Conservation (phyloP, 1,284 basidiomycete species). For the Puccinia coronata region DNA sequence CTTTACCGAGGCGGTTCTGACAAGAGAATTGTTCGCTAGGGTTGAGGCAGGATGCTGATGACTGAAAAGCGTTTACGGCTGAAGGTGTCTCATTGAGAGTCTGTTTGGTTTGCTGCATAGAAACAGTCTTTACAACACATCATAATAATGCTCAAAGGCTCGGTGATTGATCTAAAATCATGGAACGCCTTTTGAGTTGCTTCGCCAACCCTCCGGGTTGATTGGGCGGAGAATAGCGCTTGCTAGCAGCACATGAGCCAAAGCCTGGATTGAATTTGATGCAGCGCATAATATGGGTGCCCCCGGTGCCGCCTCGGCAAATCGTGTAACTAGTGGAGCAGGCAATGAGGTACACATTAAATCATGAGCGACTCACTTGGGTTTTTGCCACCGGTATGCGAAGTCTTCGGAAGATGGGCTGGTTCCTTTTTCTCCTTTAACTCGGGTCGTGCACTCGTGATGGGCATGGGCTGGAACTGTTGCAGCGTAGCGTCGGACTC, state of each 20-base stretch:
- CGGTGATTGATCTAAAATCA: not conserved
- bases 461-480: constrained; percentile 39
- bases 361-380: constrained; percentile 24
- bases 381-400: constrained; percentile 37
- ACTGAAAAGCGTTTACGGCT: no score
- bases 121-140: not conserved
- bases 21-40: no score
- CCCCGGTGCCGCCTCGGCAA: constrained; percentile 25
- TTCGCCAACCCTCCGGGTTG: not conserved
- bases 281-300: constrained; percentile 43
- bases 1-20: no score
- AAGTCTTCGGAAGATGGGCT: constrained; percentile 45
- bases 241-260: constrained; percentile 47
- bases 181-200: constrained; percentile 1
- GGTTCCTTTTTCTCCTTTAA: constrained; percentile 44
- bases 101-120: no score
- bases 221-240: constrained; percentile 12
- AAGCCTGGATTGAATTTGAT: constrained; percentile 41
- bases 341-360: not conserved
- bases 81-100: no score
- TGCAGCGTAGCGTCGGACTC: constrained; percentile 36
- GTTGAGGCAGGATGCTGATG: no score
- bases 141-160: not conserved
- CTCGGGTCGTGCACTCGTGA: constrained; percentile 30
- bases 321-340: constrained; percentile 16